Conservation (phyloP, 371 early-diverging fungal species). For the Synchytrium microbalum region DNA sequence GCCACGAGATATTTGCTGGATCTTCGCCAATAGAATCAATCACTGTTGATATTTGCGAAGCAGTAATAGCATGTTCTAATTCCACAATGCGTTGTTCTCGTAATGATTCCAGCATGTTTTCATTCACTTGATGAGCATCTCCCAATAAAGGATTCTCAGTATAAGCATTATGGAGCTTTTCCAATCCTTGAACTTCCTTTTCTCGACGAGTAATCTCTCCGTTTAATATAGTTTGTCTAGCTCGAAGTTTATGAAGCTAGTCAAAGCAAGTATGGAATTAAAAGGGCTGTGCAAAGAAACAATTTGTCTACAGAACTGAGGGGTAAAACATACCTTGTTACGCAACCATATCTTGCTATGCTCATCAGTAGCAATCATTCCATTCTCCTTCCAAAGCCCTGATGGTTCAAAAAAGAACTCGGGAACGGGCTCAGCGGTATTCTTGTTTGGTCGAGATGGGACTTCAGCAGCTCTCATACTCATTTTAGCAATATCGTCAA, state of each 20-base stretch:
- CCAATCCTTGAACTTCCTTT: conserved; percentile 3
- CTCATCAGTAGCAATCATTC: background rate
- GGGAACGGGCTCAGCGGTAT: background rate
- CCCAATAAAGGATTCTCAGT: conserved; percentile 2
- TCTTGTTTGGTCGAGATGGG: background rate
- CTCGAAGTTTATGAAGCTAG: background rate
- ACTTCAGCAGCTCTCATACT: background rate
- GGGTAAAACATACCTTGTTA: background rate
- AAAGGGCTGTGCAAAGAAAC: background rate
- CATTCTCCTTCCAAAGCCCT: background rate
- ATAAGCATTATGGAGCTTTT: background rate
- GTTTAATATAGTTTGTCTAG: background rate
- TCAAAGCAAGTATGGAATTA: background rate
- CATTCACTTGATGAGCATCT: background rate
- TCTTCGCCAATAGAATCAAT: conserved; percentile 1
- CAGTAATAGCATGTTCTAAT: background rate
- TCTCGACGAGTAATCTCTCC: background rate
- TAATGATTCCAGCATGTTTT: background rate
- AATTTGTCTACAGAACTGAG: too few relatives aligned
- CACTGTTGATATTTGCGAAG: background rate
- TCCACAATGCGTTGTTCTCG: conserved; percentile 1
- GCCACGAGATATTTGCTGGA: background rate
- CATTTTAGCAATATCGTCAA: background rate
- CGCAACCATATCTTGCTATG: background rate
- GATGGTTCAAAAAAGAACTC: background rate